A percentile compares a stretch with the other conserved stretches of the same genome.
phyloP scores from a whole-genome alignment of 768 basidiomycete genomes.

The Sarcodon aspratus region DNA sequence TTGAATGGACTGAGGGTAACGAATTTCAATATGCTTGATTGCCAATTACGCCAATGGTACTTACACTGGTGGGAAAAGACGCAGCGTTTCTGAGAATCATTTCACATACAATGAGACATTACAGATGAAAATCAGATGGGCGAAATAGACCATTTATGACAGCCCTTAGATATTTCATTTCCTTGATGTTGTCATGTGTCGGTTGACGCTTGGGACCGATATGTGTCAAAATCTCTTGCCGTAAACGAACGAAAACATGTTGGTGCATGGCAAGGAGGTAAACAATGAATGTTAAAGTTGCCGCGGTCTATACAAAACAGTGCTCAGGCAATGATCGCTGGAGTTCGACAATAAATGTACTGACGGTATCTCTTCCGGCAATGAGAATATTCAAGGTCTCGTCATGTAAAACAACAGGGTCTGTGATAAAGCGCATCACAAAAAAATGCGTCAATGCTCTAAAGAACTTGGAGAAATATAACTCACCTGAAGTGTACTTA shows the following conservation, averaged over 20 bases:
- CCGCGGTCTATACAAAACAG: slow-evolving; percentile 14
- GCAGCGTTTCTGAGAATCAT: slow-evolving; percentile 25
- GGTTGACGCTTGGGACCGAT: slow-evolving; percentile 18
- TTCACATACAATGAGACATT: background rate
- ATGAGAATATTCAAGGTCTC: slow-evolving; percentile 22
- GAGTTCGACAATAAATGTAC: too few species aligned
- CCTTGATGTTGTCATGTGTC: slow-evolving; percentile 19
- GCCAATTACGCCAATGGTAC: background rate
- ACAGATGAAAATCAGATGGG: background rate
- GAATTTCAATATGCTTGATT: background rate
- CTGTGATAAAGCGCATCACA: too few species aligned
- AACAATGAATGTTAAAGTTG: slow-evolving; percentile 19
- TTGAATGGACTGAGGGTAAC: slow-evolving; percentile 19
- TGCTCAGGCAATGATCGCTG: too few species aligned
- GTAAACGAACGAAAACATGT: slow-evolving; percentile 15
- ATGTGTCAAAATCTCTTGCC: slow-evolving; percentile 20
- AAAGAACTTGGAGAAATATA: slow-evolving; percentile 23
- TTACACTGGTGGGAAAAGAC: slow-evolving; percentile 24
- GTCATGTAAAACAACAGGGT: slow-evolving; percentile 18
- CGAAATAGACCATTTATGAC: slow-evolving; percentile 20
- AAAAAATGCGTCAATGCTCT: too few species aligned
- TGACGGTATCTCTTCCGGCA: slow-evolving; percentile 22
- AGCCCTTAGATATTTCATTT: slow-evolving; percentile 22
- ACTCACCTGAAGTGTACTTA: slow-evolving; percentile 9
- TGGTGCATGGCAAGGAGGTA: slow-evolving; percentile 23